Evolutionary conservation across 306 rosid genomes (phyloP).

Genomic region (Begonia loranthoides): DNA sequence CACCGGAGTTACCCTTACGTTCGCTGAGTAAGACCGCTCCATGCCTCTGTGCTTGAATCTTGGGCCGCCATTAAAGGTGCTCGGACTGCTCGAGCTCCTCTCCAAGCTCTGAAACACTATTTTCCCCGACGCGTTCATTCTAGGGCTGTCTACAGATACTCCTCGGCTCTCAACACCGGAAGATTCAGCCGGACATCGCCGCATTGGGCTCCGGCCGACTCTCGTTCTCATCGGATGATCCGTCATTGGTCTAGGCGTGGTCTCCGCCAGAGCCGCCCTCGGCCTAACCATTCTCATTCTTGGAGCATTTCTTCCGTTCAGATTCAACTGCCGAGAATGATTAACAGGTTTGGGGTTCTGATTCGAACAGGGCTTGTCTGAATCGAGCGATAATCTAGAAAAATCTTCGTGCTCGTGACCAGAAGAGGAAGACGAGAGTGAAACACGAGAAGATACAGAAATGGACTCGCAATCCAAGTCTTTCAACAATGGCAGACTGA

Average conservation of each 20-base stretch:
- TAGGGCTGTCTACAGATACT: constrained; percentile 78
- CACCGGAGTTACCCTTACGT: constrained; percentile 87
- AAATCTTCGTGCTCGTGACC: constrained; percentile 89
- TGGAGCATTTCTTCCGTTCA: constrained; percentile 17
- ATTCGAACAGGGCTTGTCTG: constrained; percentile 35
- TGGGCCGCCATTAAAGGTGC: constrained; percentile 89
- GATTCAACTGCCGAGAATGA: constrained; percentile 31
- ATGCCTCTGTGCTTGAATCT: constrained; percentile 69
- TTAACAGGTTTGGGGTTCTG: constrained; percentile 19
- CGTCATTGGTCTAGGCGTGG: constrained; percentile 16
- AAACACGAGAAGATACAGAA: constrained; percentile 68
- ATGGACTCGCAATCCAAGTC: constrained; percentile 60
- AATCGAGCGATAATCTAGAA: constrained; percentile 59
- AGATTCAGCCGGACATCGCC: constrained; percentile 16
- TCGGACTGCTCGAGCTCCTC: constrained; percentile 90
- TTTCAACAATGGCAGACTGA: constrained; percentile 38
- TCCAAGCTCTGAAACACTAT: constrained; percentile 87
- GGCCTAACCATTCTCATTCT: constrained; percentile 44
- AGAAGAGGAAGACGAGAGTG: constrained; percentile 81
- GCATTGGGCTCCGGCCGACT: constrained; percentile 49
- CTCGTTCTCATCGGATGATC: constrained; percentile 20
- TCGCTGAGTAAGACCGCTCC: constrained; percentile 94
- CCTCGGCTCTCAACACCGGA: constrained; percentile 41
- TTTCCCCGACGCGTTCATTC: constrained; percentile 91
- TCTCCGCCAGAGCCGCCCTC: constrained; percentile 21